Base-by-base conservation (phyloP, 2,329 filamentous ascomycete genomes). In the Bipolaris gigantea region DNA sequence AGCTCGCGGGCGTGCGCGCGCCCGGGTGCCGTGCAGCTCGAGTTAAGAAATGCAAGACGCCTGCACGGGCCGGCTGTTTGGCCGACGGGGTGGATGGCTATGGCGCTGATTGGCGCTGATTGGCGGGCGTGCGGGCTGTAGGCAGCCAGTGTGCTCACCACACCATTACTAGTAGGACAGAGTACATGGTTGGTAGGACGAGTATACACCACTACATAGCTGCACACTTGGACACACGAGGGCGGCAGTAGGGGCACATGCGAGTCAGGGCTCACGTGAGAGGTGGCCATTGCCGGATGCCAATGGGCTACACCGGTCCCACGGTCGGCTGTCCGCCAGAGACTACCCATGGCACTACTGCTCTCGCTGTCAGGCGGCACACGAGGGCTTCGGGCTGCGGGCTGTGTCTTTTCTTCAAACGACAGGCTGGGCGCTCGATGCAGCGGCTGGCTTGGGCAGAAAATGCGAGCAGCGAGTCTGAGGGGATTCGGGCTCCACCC, bases 391-490 rank as follows among this genome's bases (percentile, higher is more conserved):
- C 56, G 51, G 58, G 50, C 49, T 63, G 62, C 58, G 62, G 25
- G 10, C 25, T 59, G 60, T 55, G 62, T 44, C 53, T 57, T 64
- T 63, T 59, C 60, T 48, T 65, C 62, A 63, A 62, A 65, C 64
- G 34, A 50, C 56, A 49, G 59, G 48, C 48, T 43, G 34, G 50
- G 42, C 47, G 53, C 48, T 51, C 55, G 53, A 60, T 36, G 50
- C 55, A 56, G 56, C 54, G 53, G 48, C 45, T 53, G 58, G 56
- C 57, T 59, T 63, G 57, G 53, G 53, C 54, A 59, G 50, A 34
- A 30, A 35, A n/a, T n/a, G n/a, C n/a, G n/a, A n/a, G n/a, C n/a
- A n/a, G n/a, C n/a, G n/a, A n/a, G 55, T 47, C 51, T 60, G 59
- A 63, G 55, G 57, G 47, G 32, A 55, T 46, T 55, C 41, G 55